Evolutionary conservation across 768 basidiomycete genomes (phyloP), one percentile per base, ranked within the genome.

Genomic region (Russula sp.): DNA sequence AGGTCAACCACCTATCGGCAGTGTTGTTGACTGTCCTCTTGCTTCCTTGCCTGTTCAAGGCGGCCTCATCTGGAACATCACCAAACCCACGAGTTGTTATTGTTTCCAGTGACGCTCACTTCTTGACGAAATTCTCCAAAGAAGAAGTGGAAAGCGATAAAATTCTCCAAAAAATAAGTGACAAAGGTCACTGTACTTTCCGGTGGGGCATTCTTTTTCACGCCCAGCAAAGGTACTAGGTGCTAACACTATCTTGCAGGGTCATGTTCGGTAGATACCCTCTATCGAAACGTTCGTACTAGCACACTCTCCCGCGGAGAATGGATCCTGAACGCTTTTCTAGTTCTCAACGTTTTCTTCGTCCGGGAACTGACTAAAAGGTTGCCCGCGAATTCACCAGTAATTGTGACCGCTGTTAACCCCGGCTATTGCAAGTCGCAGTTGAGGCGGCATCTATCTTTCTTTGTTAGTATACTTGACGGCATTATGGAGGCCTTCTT

Each of bases 1-100:
- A 83, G 62, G 75, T 79, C 43, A 82, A 83, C 66, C 63, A 61
- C 53, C 49, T 64, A 20, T 64, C 63, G 7, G 48, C 47, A 8
- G 9, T 56, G 59, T 9, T 64, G 48, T 47, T 52, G 16, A 64
- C 48, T 10, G 6, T 50, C 55, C 60, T 49, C 34, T 45, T 64
- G 59, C 43, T 64, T 8, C 63, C 63, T 52, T 61, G 59, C 13
- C 47, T 64, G 29, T 20, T 64, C 42, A 63, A 52, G 14, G 60
- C 63, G 13, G 59, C 48, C 29, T 56, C 48, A 18, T 56, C 63
- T 2, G 62, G 61, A 25, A 36, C 52, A 25, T 58, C 64, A 20
- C 16, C n/a, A 22, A 56, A 60, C 14, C 64, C 66, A 36, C 59
- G 64, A 14, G 35, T 61, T 25, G 66, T 61, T 18, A 34, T 66